phyloP scores from a whole-genome alignment of 129 eudicot genomes.

The Sambucus nigra region DNA sequence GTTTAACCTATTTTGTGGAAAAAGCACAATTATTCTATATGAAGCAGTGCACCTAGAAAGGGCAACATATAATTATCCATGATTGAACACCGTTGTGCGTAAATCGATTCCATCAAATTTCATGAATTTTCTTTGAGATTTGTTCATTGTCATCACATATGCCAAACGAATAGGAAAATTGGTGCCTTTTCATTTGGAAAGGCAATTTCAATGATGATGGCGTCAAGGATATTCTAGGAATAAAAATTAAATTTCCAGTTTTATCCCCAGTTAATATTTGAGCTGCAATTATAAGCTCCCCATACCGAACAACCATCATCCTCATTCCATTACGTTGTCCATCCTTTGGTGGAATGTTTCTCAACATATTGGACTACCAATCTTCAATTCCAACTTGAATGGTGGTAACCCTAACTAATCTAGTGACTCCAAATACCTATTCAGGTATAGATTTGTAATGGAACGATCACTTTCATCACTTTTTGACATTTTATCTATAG shows the following conservation, averaged over 20 bases:
- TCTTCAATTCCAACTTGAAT: no score
- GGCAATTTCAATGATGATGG: not conserved
- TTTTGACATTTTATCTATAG: no score
- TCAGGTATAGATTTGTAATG: no score
- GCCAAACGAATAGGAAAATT: not conserved
- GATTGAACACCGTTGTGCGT: not conserved
- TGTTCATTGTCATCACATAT: conserved; percentile 1
- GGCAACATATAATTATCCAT: not conserved
- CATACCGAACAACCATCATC: not conserved
- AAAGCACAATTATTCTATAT: not conserved
- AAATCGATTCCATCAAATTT: not conserved
- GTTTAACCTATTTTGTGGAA: not conserved
- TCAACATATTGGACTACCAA: not conserved
- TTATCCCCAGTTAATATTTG: not conserved
- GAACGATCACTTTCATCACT: no score
- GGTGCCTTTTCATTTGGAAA: not conserved
- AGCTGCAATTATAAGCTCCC: not conserved
- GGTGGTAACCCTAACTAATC: no score
- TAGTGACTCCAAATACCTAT: no score
- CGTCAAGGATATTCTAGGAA: not conserved
- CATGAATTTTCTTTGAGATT: not conserved
- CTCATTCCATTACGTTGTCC: not conserved
- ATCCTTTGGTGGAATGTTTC: not conserved
- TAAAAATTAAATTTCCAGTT: not conserved
- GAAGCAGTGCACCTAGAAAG: not conserved